Evolutionary conservation across 768 basidiomycete genomes (phyloP).

Genomic region (Tulasnella sp.): DNA sequence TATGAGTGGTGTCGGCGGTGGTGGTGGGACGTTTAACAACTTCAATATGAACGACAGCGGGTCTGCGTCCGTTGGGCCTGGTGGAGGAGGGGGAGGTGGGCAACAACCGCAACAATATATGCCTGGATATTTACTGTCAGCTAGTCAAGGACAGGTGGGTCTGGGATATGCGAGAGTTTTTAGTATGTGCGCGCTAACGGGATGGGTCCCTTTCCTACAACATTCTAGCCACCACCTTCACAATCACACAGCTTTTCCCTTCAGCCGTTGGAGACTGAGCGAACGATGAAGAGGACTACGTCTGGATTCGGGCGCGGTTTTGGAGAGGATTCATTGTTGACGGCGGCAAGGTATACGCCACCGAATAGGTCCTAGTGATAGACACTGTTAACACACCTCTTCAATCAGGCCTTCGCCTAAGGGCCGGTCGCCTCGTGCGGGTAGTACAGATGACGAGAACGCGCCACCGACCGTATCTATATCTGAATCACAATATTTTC

Average conservation of each 20-base stretch:
- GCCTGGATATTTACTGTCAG: conserved; percentile 4
- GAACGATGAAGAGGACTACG: neutral
- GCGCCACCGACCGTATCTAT: conserved; percentile 1
- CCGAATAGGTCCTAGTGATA: too few species aligned
- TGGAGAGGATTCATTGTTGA: conserved; percentile 8
- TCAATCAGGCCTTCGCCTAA: neutral
- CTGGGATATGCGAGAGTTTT: too few species aligned
- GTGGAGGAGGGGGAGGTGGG: neutral
- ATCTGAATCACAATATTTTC: neutral
- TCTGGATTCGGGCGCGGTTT: neutral
- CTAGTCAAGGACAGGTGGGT: conserved; percentile 13
- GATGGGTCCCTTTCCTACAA: neutral
- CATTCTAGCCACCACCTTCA: neutral
- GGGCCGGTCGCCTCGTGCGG: neutral
- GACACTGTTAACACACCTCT: too few species aligned
- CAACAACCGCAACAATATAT: conserved; percentile 3
- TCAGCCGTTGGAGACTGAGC: conserved; percentile 2
- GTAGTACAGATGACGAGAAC: neutral
- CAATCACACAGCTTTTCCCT: neutral
- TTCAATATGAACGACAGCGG: neutral
- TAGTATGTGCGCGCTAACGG: neutral
- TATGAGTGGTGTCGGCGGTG: neutral
- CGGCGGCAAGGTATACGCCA: neutral
- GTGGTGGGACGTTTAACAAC: neutral
- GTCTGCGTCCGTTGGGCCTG: neutral